Conservation (phyloP, 1,139 yeast species). For the Hemisphaericaspora subhashii region DNA sequence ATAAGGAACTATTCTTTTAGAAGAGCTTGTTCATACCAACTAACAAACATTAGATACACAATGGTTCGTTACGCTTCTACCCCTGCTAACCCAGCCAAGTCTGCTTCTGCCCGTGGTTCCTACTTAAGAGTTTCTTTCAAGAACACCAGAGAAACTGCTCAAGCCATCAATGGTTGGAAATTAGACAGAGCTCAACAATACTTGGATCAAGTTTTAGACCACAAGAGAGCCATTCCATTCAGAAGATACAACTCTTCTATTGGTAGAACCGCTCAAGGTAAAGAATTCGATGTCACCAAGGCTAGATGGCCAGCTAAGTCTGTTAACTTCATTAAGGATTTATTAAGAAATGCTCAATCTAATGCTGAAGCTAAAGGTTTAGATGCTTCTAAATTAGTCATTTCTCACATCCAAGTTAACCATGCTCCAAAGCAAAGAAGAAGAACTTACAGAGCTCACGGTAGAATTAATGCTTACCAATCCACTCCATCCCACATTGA, state of each 20-base stretch:
- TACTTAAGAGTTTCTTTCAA: constrained; percentile 99
- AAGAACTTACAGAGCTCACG: constrained; percentile 99
- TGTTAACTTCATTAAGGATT: constrained; percentile 91
- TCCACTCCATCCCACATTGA: constrained; percentile 99
- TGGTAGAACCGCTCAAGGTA: constrained; percentile 99
- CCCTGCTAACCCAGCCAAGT: constrained; percentile 99
- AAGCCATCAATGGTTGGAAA: constrained; percentile 98
- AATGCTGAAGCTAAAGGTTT: constrained; percentile 99
- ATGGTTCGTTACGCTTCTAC: constrained; percentile 93
- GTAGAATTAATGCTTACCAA: constrained; percentile 99
- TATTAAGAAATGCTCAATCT: constrained; percentile 96
- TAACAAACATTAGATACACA: constrained; percentile 13
- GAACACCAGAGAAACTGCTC: constrained; percentile 99
- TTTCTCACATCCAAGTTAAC: constrained; percentile 99
- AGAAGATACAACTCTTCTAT: constrained; percentile 95
- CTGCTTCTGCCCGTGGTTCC: constrained; percentile 99
- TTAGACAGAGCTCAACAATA: constrained; percentile 93
- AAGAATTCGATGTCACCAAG: constrained; percentile 99
- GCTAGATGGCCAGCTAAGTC: constrained; percentile 99
- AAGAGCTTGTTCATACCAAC: constrained; percentile 1
- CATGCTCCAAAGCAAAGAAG: constrained; percentile 99
- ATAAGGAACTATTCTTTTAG: constrained; percentile 1
- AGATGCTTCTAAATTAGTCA: constrained; percentile 89
- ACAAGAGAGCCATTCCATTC: constrained; percentile 99
- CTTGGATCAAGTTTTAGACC: constrained; percentile 95